Base-by-base conservation (phyloP, 75 land plant species). In the Pseudotsuga menziesii region DNA sequence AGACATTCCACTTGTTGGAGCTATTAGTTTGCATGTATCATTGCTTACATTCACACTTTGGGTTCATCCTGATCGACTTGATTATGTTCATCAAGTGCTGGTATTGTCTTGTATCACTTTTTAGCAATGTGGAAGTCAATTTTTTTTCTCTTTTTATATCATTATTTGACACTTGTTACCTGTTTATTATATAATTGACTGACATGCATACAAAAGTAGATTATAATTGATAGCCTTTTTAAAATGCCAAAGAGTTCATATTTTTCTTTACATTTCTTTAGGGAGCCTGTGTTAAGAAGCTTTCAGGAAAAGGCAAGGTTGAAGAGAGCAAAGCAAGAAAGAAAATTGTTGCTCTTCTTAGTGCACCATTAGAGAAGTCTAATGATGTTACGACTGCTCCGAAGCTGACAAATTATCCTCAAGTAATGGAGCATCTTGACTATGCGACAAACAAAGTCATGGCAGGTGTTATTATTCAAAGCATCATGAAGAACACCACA, bases 281-380 rank as follows among this genome's bases (percentile, higher is more conserved):
- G 99, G 99, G 98, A 75, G 93, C 93, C 62, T 97, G 99, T 81
- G 93, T 92, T 27, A 92, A 87, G 80, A 94, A 91, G 73, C 90
- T 97, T 71, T 85, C 92, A 59, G 89, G 95, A 19, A 87, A 83
- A 72, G 92, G 86, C 54, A 94, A 91, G 85, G 86, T 94, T 81
- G 88, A 89, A 73, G 99, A 94, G 59, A 89, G 73, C 79, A 92
- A 82, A 82, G 95, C 99, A 54, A 94, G 95, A 41, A 97, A 92
- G 74, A 97, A 97, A 77, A 85, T 94, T 55, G 93, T 97, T 83
- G 95, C 95, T 32, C 89, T 97, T 48, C 75, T 97, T 36, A 97
- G 88, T 89, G 95, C 99, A 56, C 99, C 98, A 26, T 69, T 97
- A 59, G 98, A 97, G 77, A 97, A 97, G 80, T 97, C 92, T 76